Evolutionary conservation across 352 stramenopile genomes (phyloP).

Genomic region (Thalassiosira exigua): DNA sequence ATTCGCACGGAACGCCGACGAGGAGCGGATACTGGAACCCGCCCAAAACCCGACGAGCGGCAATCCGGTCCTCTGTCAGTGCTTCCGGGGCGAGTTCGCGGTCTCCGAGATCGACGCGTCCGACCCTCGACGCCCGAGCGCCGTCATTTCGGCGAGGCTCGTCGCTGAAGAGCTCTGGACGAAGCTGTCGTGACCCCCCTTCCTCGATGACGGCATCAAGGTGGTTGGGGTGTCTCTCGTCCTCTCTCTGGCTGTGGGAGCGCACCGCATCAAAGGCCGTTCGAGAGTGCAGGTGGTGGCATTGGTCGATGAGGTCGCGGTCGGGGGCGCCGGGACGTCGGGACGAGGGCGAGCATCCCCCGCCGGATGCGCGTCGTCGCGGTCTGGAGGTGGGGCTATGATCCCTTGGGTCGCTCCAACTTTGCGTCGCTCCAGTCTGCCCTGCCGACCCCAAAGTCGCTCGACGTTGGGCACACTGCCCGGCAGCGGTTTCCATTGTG

Average conservation of each 20-base stretch:
- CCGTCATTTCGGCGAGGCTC: slow-evolving; percentile 49
- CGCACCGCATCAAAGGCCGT: slow-evolving; percentile 63
- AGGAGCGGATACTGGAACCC: too few relatives aligned
- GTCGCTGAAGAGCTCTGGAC: slow-evolving; percentile 61
- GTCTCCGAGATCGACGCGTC: slow-evolving; percentile 51
- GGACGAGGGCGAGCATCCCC: not conserved
- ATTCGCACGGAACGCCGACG: too few relatives aligned
- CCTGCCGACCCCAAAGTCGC: slow-evolving; percentile 27
- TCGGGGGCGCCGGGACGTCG: slow-evolving; percentile 23
- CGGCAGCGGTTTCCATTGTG: slow-evolving; percentile 73
- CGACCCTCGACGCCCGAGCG: slow-evolving; percentile 16
- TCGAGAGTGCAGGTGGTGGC: slow-evolving; percentile 64
- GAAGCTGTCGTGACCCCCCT: slow-evolving; percentile 52
- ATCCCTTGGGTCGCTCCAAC: slow-evolving; percentile 18
- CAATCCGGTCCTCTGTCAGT: slow-evolving; percentile 69
- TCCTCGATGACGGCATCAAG: slow-evolving; percentile 24
- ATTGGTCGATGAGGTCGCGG: slow-evolving; percentile 61
- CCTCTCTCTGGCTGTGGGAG: slow-evolving; percentile 61
- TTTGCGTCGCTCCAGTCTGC: slow-evolving; percentile 66
- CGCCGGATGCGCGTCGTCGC: slow-evolving; percentile 63
- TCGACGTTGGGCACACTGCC: slow-evolving; percentile 26
- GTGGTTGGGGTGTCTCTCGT: slow-evolving; percentile 63
- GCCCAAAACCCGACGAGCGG: slow-evolving; percentile 21
- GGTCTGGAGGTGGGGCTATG: slow-evolving; percentile 84
- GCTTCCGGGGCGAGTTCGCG: not conserved